Conservation (phyloP, 2,329 filamentous ascomycete genomes). For the Teratosphaeria zuluensis region DNA sequence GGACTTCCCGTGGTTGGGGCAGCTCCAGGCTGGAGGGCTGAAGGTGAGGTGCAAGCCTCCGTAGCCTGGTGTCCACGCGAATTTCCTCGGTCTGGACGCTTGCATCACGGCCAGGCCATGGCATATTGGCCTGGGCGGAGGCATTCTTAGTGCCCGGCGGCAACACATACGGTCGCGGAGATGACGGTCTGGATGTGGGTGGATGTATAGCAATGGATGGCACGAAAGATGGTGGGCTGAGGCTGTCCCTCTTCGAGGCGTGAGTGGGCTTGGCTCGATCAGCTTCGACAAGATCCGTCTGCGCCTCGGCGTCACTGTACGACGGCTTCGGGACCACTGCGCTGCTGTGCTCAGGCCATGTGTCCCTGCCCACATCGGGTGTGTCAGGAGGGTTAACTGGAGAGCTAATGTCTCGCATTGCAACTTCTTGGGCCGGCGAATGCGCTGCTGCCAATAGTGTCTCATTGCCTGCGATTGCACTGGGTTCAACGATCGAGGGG, state of each 20-base stretch:
- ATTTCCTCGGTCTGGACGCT: constrained; percentile 87
- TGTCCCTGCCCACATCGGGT: constrained; percentile 38
- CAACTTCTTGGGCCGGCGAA: constrained; percentile 6
- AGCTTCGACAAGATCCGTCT: constrained; percentile 20
- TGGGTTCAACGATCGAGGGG: constrained; percentile 9
- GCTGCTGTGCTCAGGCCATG: constrained; percentile 15
- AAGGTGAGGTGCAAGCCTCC: constrained; percentile 67
- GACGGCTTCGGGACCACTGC: constrained; percentile 6
- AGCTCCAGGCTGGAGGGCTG: constrained; percentile 34
- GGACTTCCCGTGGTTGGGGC: not conserved
- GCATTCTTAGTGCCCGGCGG: constrained; percentile 74
- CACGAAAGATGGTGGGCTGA: constrained; percentile 21
- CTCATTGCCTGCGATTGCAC: constrained; percentile 4
- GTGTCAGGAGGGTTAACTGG: constrained; percentile 57
- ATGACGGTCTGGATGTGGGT: constrained; percentile 71
- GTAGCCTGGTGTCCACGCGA: constrained; percentile 65
- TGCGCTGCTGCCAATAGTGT: not conserved
- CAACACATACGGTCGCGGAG: constrained; percentile 65
- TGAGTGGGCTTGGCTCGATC: constrained; percentile 18
- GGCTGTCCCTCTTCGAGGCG: constrained; percentile 17
- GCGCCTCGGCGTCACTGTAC: constrained; percentile 24
- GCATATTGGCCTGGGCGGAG: constrained; percentile 64
- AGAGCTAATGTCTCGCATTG: constrained; percentile 7
- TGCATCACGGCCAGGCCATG: constrained; percentile 41
- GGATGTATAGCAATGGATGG: constrained; percentile 89